These are phyloP conservation scores for Salix koriyanagi DNA, from an alignment of 345 rosid genomes.

Conservation along the genomic window DNA sequence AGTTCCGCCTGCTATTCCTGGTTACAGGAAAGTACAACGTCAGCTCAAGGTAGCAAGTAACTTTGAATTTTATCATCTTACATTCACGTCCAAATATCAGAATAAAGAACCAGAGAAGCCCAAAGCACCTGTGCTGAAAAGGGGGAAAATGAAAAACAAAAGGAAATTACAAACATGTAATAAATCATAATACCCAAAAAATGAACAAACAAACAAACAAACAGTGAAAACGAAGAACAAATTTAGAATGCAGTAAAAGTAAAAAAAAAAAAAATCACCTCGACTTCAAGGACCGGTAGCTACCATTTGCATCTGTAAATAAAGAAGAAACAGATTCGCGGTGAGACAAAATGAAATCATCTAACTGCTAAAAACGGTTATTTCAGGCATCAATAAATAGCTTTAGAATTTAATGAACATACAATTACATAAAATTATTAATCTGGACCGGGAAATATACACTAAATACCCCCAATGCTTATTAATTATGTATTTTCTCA, in stretches of 20 bases:
- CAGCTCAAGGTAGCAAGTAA: conserved; percentile 21
- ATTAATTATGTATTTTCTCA: not conserved
- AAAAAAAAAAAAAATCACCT: conserved; percentile 34
- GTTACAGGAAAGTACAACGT: conserved; percentile 22
- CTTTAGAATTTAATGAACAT: not conserved
- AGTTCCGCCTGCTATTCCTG: conserved; percentile 60
- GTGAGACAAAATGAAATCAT: conserved; percentile 5
- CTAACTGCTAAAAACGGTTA: not conserved
- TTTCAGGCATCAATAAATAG: not conserved
- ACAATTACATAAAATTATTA: too few species aligned
- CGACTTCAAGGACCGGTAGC: conserved; percentile 43
- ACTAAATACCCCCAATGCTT: not conserved
- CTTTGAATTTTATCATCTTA: conserved; percentile 12
- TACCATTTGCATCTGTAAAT: conserved; percentile 52
- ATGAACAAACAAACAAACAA: too few species aligned
- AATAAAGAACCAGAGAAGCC: conserved; percentile 30
- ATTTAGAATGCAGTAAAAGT: not conserved
- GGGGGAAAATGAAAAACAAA: conserved; percentile 19
- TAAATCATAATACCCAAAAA: not conserved
- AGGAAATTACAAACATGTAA: not conserved
- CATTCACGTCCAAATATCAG: conserved; percentile 13
- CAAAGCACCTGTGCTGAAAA: conserved; percentile 54
- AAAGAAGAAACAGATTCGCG: conserved; percentile 10
- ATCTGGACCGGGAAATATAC: not conserved
- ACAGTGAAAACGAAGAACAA: not conserved